Percentiles rank a stretch among this genome's conserved stretches.
Evolutionary conservation across 2,329 filamentous ascomycete genomes (phyloP).

Genomic region (Colletotrichum siamense): DNA sequence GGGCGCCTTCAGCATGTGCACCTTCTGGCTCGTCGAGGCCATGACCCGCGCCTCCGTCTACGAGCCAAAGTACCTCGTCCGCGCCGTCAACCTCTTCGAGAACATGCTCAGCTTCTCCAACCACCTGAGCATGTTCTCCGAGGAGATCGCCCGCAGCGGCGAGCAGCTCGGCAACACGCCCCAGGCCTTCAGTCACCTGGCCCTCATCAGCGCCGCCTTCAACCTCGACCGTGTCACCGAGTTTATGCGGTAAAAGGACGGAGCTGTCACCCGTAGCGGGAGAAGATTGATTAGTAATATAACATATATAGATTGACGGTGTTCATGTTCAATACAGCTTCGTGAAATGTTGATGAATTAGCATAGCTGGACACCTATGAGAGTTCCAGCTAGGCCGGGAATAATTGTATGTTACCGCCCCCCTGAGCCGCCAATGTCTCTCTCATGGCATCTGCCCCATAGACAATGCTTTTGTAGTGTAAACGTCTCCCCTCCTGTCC

Average conservation of each 20-base stretch:
- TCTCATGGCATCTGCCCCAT: not conserved
- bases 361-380: not conserved
- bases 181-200: conserved; percentile 79
- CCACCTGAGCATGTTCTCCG: conserved; percentile 79
- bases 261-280: not conserved
- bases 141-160: conserved; percentile 76
- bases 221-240: conserved; percentile 67
- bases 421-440: not conserved
- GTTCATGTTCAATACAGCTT: not conserved
- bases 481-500: not conserved
- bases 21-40: conserved; percentile 83
- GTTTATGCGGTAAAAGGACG: conserved; percentile 14
- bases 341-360: not conserved
- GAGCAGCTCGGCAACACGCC: conserved; percentile 83
- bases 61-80: conserved; percentile 66
- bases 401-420: not conserved
- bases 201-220: conserved; percentile 78
- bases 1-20: conserved; percentile 82
- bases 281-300: not conserved
- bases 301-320: not conserved
- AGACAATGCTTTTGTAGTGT: not conserved
- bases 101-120: conserved; percentile 81
- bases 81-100: conserved; percentile 74
- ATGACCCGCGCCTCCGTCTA: conserved; percentile 72
- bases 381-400: not conserved